Conservation (phyloP, 257 asterid species). For the Agastache rugosa region DNA sequence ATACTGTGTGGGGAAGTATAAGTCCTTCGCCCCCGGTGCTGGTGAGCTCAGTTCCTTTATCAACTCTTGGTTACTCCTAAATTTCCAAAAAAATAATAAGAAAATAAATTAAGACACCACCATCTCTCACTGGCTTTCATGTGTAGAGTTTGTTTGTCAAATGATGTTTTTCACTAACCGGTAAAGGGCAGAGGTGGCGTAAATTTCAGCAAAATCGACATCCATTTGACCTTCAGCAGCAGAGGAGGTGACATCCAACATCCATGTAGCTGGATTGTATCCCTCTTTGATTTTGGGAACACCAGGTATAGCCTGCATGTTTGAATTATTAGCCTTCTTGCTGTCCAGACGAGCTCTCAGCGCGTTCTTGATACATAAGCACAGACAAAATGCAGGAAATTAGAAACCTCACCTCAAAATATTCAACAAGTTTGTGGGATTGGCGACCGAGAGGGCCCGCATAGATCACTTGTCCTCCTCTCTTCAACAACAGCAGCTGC, state of each 20-base stretch:
- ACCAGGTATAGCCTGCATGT: constrained; percentile 62
- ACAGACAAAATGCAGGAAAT: background rate
- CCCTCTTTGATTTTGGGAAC: constrained; percentile 74
- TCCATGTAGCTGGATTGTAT: constrained; percentile 92
- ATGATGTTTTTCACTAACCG: constrained; percentile 41
- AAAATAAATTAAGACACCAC: constrained; percentile 16
- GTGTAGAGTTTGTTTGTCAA: background rate
- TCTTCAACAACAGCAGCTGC: constrained; percentile 49
- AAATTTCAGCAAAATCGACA: constrained; percentile 73
- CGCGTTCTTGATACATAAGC: background rate
- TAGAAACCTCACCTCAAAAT: constrained; percentile 63
- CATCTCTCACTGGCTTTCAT: background rate
- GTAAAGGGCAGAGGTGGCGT: constrained; percentile 63
- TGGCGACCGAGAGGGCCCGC: constrained; percentile 68
- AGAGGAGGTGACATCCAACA: constrained; percentile 73
- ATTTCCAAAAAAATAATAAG: background rate
- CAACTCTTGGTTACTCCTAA: constrained; percentile 45
- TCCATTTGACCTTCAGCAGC: constrained; percentile 67
- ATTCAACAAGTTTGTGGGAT: constrained; percentile 67
- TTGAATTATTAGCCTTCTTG: background rate
- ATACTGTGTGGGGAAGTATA: constrained; percentile 48
- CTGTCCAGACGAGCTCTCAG: background rate
- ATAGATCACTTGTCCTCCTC: constrained; percentile 82
- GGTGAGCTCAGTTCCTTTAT: constrained; percentile 46
- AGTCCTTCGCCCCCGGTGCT: constrained; percentile 44